Evolutionary conservation across 1,284 basidiomycete species (phyloP), one percentile per base, ranked within the genome.

Genomic region (Cryptococcus sp.): DNA sequence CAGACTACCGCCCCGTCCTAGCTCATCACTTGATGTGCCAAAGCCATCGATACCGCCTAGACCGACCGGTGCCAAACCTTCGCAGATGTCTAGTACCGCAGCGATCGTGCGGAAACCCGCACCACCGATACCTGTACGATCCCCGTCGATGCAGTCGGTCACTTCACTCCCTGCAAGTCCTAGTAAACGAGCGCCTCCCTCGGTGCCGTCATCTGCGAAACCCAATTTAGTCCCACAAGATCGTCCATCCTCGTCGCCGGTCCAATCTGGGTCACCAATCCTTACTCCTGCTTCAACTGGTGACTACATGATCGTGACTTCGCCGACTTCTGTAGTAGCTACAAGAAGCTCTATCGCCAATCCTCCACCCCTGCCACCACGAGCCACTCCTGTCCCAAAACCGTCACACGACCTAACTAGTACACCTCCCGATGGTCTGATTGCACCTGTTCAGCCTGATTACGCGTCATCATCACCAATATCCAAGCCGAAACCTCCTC

Each of bases 231-330:
- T 23, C 23, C 1, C 23, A 23, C 23, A 23, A 23, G 23, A 23
- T 23, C 23, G 23, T 23, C 23, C 23, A 37, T 4, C 44, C 3
- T 34, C 33, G 1, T 53, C 52, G 32, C 52, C 52, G 10, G 36
- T 54, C 4, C 49, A 55, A 3, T 23, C 23, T 23, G 50, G 52
- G 6, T 61, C 65, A 1, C 57, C 63, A 2, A 52, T 57, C 6
- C 52, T 73, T 8, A 70, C 69, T 5, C 70, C 72, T 0, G 58
- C 65, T 0, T 64, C 65, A 6, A 73, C 72, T 2, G 72, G 72
- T 10, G 72, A 73, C 49, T 73, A 66, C 49, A 66, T 73, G 13
- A 47, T 73, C 10, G 64, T 73, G 4, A 60, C 65, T 10, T 62
- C 68, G 1, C 57, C 59, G 2, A 50, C 57, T 8, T 32, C 38